Evolutionary conservation across 2,329 filamentous ascomycete species (phyloP).

Genomic region (Aspergillus novoparasiticus): DNA sequence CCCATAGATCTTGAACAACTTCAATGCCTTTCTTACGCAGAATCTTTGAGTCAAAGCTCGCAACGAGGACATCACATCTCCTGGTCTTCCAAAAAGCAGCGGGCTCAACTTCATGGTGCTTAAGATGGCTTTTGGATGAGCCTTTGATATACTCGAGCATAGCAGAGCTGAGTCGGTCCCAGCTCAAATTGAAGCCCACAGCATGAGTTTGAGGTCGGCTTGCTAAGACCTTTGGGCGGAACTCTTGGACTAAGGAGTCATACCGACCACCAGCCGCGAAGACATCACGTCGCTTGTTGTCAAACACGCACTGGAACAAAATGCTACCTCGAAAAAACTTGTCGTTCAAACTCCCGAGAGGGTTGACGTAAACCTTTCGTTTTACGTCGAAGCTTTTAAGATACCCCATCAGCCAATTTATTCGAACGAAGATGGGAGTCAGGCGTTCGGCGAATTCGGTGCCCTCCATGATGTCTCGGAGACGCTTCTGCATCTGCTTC

Average conservation of each 20-base stretch:
- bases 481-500: conserved; percentile 71
- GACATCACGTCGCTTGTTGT: conserved; percentile 77
- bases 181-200: conserved; percentile 88
- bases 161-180: conserved; percentile 74
- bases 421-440: conserved; percentile 67
- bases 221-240: conserved; percentile 69
- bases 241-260: conserved; percentile 83
- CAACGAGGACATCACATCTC: conserved; percentile 85
- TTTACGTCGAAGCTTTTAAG: conserved; percentile 73
- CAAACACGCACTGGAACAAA: conserved; percentile 87
- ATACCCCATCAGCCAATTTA: conserved; percentile 77
- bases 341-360: conserved; percentile 85
- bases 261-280: conserved; percentile 94
- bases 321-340: conserved; percentile 85
- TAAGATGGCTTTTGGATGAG: conserved; percentile 60
- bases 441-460: conserved; percentile 56
- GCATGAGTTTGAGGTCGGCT: conserved; percentile 71
- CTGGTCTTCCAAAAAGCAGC: conserved; percentile 63
- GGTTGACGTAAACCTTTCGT: conserved; percentile 80
- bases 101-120: conserved; percentile 67
- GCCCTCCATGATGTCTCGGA: conserved; percentile 57
- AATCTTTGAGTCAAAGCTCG: conserved; percentile 78
- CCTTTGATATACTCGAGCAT: conserved; percentile 58
- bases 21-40: conserved; percentile 76
- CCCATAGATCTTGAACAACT: conserved; percentile 77